Percentiles rank a stretch among this genome's conserved stretches.
Evolutionary conservation across 352 stramenopile species (phyloP).

Genomic region (Phytophthora melonis): DNA sequence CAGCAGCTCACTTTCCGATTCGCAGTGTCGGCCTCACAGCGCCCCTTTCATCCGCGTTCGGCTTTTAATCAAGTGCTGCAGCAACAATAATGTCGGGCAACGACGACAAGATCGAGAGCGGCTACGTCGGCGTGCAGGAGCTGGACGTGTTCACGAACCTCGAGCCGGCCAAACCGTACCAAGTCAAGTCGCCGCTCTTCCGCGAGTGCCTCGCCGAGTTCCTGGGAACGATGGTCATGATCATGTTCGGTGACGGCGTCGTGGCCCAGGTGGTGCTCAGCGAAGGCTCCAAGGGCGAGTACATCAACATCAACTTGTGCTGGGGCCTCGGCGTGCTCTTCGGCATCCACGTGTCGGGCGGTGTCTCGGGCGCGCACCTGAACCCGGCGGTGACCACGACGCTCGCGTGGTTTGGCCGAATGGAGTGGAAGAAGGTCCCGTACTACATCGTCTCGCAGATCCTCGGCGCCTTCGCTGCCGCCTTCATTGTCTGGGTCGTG

Average conservation of each 20-base stretch:
- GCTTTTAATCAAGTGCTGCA: constrained; percentile 3
- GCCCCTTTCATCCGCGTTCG: background rate
- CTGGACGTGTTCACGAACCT: constrained; percentile 29
- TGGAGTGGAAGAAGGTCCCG: constrained; percentile 68
- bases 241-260: constrained; percentile 74
- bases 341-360: constrained; percentile 64
- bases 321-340: constrained; percentile 83
- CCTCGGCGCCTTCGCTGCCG: constrained; percentile 57
- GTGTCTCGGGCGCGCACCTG: constrained; percentile 68
- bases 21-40: constrained; percentile 20
- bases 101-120: constrained; percentile 48
- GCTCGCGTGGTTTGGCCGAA: constrained; percentile 52
- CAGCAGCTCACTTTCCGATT: constrained; percentile 36
- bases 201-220: constrained; percentile 73
- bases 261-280: constrained; percentile 70
- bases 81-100: constrained; percentile 26
- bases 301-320: constrained; percentile 74
- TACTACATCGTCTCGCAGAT: constrained; percentile 66
- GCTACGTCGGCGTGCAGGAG: constrained; percentile 45
- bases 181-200: constrained; percentile 51
- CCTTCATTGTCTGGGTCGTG: constrained; percentile 57
- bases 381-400: constrained; percentile 75
- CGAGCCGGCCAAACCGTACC: constrained; percentile 42
- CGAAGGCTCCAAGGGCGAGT: constrained; percentile 64
- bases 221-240: constrained; percentile 68